Evolutionary conservation across 768 basidiomycete species (phyloP).

Genomic region (Mycena filopes): DNA sequence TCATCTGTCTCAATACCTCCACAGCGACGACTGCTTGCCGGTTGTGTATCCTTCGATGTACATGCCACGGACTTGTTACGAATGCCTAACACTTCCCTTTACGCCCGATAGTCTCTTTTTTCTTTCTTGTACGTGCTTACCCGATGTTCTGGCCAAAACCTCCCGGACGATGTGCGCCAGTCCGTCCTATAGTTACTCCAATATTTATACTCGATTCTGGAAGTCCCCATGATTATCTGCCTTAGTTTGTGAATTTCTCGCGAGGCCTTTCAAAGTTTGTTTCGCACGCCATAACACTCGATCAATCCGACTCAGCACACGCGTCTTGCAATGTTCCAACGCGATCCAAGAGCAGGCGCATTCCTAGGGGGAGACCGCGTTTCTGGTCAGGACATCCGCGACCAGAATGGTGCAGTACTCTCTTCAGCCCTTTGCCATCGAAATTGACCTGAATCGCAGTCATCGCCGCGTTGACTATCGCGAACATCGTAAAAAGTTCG

Average conservation of each 20-base stretch:
- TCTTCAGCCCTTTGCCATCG: background rate
- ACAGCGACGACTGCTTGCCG: conserved; percentile 30
- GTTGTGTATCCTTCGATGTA: conserved; percentile 32
- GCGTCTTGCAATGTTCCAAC: conserved; percentile 76
- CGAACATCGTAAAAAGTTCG: conserved; percentile 97
- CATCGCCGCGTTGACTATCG: conserved; percentile 94
- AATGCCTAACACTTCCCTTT: conserved; percentile 11
- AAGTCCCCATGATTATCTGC: conserved; percentile 9
- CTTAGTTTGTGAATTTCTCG: background rate
- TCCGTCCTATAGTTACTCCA: conserved; percentile 17
- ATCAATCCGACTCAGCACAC: conserved; percentile 15
- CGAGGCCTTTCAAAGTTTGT: no score
- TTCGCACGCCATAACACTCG: conserved; percentile 13
- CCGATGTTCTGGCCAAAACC: conserved; percentile 15
- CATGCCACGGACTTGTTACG: conserved; percentile 20
- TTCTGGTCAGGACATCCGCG: conserved; percentile 94
- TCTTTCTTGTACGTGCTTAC: conserved; percentile 25
- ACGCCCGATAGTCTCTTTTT: background rate
- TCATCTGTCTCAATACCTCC: conserved; percentile 31
- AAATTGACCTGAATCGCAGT: conserved; percentile 59
- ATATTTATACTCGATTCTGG: conserved; percentile 34
- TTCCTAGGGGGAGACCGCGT: conserved; percentile 95
- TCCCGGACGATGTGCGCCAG: conserved; percentile 24
- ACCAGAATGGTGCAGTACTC: conserved; percentile 92
- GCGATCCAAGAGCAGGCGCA: conserved; percentile 90